Percentiles rank a stretch among this genome's conserved stretches.
These are phyloP conservation scores for Colletotrichum endophyticum DNA, from an alignment of 2,329 filamentous ascomycete species.

Conservation along the genomic window DNA sequence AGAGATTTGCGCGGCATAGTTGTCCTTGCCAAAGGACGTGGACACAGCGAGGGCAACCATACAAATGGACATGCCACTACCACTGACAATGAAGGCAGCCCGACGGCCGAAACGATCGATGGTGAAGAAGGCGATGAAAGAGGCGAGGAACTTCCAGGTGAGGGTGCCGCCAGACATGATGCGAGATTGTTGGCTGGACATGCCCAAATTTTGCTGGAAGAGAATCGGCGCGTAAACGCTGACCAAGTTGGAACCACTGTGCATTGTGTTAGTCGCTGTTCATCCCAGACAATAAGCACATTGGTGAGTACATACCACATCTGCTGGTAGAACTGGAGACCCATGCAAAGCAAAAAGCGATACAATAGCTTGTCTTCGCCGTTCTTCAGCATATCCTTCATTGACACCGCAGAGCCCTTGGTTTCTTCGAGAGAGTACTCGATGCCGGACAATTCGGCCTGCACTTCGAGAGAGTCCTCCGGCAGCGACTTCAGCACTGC, in stretches of 20 bases:
- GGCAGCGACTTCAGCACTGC: slow-evolving; percentile 42
- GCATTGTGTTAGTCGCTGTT: slow-evolving; percentile 4
- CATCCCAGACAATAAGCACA: neutral
- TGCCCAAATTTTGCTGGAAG: slow-evolving; percentile 43
- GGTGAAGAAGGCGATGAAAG: slow-evolving; percentile 52
- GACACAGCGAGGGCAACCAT: slow-evolving; percentile 59
- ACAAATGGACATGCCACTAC: slow-evolving; percentile 55
- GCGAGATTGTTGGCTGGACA: slow-evolving; percentile 39
- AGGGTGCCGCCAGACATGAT: slow-evolving; percentile 52
- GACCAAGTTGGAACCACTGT: slow-evolving; percentile 49
- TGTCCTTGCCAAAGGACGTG: slow-evolving; percentile 51
- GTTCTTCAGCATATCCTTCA: slow-evolving; percentile 50
- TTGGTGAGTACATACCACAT: slow-evolving; percentile 19
- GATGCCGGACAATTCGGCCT: slow-evolving; percentile 50
- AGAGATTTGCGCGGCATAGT: slow-evolving; percentile 51
- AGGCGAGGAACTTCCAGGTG: slow-evolving; percentile 61
- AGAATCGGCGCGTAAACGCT: slow-evolving; percentile 50
- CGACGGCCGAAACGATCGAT: slow-evolving; percentile 56
- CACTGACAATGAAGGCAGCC: slow-evolving; percentile 56
- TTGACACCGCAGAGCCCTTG: slow-evolving; percentile 33
- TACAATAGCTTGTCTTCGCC: slow-evolving; percentile 55
- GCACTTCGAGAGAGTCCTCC: slow-evolving; percentile 38
- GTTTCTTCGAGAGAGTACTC: slow-evolving; percentile 52
- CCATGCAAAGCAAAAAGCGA: slow-evolving; percentile 39
- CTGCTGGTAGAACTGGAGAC: slow-evolving; percentile 34